phyloP scores from a whole-genome alignment of 164 flowering plant genomes.

The Vitis rupestris region DNA sequence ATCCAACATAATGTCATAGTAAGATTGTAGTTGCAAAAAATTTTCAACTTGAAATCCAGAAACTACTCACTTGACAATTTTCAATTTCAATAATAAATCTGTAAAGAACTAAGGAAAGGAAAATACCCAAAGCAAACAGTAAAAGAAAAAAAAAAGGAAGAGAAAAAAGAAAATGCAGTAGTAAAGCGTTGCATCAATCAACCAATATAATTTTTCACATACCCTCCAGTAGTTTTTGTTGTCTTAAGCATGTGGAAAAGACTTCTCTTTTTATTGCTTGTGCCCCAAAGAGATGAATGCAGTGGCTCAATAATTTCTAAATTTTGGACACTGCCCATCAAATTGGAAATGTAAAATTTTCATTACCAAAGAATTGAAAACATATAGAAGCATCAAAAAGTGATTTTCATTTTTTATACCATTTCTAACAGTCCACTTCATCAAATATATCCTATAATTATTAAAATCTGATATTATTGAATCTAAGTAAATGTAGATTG shows the following conservation, averaged over 20 bases:
- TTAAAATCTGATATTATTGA: no score
- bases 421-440: no score
- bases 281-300: conserved; percentile 71
- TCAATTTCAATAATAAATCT: neutral
- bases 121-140: neutral
- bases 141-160: neutral
- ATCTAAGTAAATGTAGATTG: no score
- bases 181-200: conserved; percentile 1
- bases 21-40: neutral
- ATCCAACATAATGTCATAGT: conserved; percentile 4
- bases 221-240: conserved; percentile 96
- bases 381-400: neutral
- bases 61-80: no score
- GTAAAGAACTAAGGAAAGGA: neutral
- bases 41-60: neutral
- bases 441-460: no score
- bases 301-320: conserved; percentile 94
- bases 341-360: neutral
- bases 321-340: conserved; percentile 74
- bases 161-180: neutral
- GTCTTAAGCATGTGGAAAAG: conserved; percentile 92
- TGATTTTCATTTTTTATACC: neutral
- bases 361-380: neutral
- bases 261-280: conserved; percentile 85
- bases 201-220: conserved; percentile 14